phyloP scores from a whole-genome alignment of 176 grass and related monocot genomes.

The Aegilops speltoides region DNA sequence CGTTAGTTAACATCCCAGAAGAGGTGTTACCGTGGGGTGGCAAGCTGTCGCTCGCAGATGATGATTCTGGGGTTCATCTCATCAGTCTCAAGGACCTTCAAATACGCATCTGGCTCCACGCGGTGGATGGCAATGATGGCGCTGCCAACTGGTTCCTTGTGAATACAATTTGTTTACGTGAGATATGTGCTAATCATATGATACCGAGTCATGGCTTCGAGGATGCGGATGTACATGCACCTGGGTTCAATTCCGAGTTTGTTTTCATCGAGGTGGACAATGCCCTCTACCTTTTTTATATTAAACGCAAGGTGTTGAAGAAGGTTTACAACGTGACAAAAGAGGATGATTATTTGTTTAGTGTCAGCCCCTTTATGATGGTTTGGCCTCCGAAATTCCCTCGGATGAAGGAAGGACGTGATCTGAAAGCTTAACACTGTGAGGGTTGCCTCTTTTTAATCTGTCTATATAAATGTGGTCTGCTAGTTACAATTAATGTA shows the following conservation, averaged over 20 bases:
- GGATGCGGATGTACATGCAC: neutral
- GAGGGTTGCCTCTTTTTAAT: too few relatives aligned
- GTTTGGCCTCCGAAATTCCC: too few relatives aligned
- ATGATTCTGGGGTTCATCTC: neutral
- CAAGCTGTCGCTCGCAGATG: neutral
- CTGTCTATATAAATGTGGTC: too few relatives aligned
- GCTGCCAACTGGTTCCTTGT: neutral
- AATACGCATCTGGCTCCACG: slow-evolving; percentile 12
- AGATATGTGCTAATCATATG: neutral
- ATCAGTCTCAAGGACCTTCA: neutral
- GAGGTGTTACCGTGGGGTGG: neutral
- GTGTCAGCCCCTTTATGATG: too few relatives aligned
- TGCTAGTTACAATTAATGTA: too few relatives aligned
- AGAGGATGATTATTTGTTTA: too few relatives aligned
- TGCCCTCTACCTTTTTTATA: neutral
- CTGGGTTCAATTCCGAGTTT: neutral
- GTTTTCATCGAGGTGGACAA: neutral
- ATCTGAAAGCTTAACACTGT: too few relatives aligned
- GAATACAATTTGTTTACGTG: neutral
- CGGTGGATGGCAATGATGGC: neutral
- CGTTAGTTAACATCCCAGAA: neutral
- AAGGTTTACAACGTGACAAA: neutral
- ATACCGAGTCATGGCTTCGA: neutral
- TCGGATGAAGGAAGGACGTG: too few relatives aligned
- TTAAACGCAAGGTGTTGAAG: too few relatives aligned